A percentile compares a stretch with the other conserved stretches of the same genome.
Conservation (phyloP, 345 rosid species). For the Pistacia atlantica region DNA sequence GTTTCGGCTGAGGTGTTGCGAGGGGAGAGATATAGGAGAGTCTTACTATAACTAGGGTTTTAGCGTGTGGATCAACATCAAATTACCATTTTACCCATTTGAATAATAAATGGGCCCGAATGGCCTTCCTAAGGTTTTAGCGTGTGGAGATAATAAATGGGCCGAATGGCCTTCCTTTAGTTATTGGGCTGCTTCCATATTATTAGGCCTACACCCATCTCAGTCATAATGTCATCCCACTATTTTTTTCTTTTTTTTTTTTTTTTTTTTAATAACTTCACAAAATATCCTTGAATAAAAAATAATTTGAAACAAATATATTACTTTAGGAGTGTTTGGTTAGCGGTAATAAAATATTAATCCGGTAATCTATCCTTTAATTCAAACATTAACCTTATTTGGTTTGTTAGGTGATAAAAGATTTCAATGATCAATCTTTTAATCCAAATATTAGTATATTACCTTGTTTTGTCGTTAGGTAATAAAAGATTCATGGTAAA, state of each 20-base stretch:
- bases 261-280: neutral
- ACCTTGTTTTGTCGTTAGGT: no score
- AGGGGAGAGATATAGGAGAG: neutral
- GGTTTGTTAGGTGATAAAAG: no score
- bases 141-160: neutral
- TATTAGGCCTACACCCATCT: neutral
- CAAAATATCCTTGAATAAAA: neutral
- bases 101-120: neutral
- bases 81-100: slow-evolving; percentile 14
- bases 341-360: no score
- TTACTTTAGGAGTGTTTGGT: no score
- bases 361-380: no score
- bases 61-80: neutral
- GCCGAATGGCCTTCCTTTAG: neutral
- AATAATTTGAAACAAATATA: no score
- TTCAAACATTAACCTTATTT: no score
- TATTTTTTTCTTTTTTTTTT: neutral
- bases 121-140: slow-evolving; percentile 31
- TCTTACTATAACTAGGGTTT: slow-evolving; percentile 30
- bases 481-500: no score
- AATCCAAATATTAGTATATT: no score
- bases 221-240: no score
- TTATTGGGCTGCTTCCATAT: neutral
- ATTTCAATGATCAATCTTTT: no score
- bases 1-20: slow-evolving; percentile 27